Base-by-base conservation (phyloP, 2,329 filamentous ascomycete genomes). In the Apiospora sp. region DNA sequence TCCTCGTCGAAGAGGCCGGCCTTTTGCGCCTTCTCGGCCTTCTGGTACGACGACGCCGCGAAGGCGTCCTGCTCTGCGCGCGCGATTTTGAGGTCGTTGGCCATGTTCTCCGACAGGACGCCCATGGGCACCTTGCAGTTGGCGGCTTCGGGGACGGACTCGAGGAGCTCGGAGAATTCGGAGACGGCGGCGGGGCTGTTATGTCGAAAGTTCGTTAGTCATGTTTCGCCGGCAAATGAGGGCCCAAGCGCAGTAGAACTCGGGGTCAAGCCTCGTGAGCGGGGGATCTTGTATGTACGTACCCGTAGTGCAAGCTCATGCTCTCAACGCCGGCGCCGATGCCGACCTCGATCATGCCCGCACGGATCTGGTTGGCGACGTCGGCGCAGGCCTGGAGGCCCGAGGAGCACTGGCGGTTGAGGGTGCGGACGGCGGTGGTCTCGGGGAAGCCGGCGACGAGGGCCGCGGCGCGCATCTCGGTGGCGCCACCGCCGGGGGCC, bases 71-170 rank as follows among this genome's bases (percentile, higher is more conserved):
- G 96, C 70, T 89, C 86, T 14, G 87, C 85, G 74, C 96, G 92
- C 72, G 86, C 80, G 80, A 98, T 90, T 73, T 88, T 87, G 79
- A 92, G 91, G 82, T 95, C 94, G 84, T 94, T 93, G 77, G 96
- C 96, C 96, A 98, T 98, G 80, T 96, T 84, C 85, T 99, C 96
- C 41, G 94, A 98, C 69, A 98, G 88, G 14, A 95, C 90, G 78
- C 96, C 96, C 96, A 98, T 98, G 82, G 95, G 92, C 3, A 98
- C 96, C 86, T 97, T 98, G 91, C 96, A 99, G 89, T 98, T 97
- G 79, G 93, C 93, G 34, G 95, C 90, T 81, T 96, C 92, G 75
- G 91, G 88, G 87, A 96, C 89, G 78, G 87, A 89, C 81, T 98
- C 94, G 75, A 98, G 91, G 71, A 94, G 89, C 69, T 97, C 94